These are phyloP conservation scores for Cytidiella melzeri DNA, from an alignment of 768 basidiomycete species.

Conservation along the genomic window DNA sequence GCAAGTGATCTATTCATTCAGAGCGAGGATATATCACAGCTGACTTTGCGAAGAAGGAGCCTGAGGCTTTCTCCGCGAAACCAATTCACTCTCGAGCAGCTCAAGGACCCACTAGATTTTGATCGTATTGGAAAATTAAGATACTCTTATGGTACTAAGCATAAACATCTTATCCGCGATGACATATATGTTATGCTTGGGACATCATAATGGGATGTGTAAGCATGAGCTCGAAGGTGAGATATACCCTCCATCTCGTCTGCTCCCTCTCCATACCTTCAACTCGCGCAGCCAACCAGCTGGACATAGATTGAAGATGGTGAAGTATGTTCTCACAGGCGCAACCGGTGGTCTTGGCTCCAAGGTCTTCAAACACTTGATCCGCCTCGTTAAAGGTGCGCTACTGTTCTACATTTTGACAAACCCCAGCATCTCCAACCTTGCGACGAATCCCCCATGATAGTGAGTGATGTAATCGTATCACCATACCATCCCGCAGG, in stretches of 20 bases:
- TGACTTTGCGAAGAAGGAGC: too few relatives aligned
- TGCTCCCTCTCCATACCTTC: not conserved
- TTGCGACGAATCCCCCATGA: not conserved
- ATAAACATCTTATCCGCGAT: not conserved
- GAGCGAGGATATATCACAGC: too few relatives aligned
- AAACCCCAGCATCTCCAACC: not conserved
- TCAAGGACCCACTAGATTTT: too few relatives aligned
- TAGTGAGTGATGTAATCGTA: constrained; percentile 24
- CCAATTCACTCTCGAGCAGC: too few relatives aligned
- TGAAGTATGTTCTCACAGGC: constrained; percentile 31
- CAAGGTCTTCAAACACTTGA: constrained; percentile 27
- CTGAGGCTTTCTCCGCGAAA: too few relatives aligned
- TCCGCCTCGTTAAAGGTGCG: constrained; percentile 23
- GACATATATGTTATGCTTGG: not conserved
- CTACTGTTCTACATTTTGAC: not conserved
- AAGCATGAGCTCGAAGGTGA: too few relatives aligned
- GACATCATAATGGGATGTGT: too few relatives aligned
- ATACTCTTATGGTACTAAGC: not conserved
- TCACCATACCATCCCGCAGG: constrained; percentile 28
- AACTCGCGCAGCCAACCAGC: not conserved
- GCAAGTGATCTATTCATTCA: too few relatives aligned
- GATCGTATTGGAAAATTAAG: not conserved
- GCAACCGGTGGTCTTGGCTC: constrained; percentile 32
- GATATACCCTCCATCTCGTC: too few relatives aligned
- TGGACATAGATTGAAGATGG: constrained; percentile 23